Base-by-base conservation (phyloP, 352 stramenopile species). In the Globisporangium cederbergense region DNA sequence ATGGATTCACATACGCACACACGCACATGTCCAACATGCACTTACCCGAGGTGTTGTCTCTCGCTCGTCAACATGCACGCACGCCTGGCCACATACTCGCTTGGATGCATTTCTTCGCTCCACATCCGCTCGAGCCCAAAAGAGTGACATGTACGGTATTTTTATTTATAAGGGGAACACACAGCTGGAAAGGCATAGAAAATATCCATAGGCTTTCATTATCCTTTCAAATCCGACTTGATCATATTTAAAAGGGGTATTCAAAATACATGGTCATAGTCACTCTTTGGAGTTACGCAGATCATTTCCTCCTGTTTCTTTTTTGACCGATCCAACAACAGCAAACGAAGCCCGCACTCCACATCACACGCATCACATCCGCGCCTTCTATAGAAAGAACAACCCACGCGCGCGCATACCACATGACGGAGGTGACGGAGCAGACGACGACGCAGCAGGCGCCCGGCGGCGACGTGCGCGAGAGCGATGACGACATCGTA, bases 401-500 rank as follows among this genome's bases (percentile, higher is more conserved):
- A 38, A 38, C 56, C 58, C 46, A 36, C 34, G 42, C n/a, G 22
- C 3, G 25, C 36, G 10, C 38, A 56, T 14, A 28, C 20, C 14
- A 42, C n/a, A 66, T 66, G 61, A 66, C 61, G n/a, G 61, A 66
- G 53, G 61, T 66, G 52, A 66, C 61, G 20, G 61, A 66, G 61
- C 42, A 58, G 36, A 40, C 60, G 13, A 46, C 36, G 36, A 42
- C 36, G n/a, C 55, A 54, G 13, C 56, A 68, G 43, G 14, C 55
- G 3, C 56, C 47, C 18, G 63, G 50, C 22, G 53, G 25, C 25
- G 65, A 77, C 38, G 71, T 64, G 52, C 67, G 72, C 36, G 66
- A 79, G 20, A 64, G 74, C 36, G 67, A 76, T 0, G 20, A 65
- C 25, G 61, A 59, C 9, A 8, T 34, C 3, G 67, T 64, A 54